Evolutionary conservation across 2,329 filamentous ascomycete genomes (phyloP), one percentile per base, ranked within the genome.

Genomic region (Ceratocystis destructans): DNA sequence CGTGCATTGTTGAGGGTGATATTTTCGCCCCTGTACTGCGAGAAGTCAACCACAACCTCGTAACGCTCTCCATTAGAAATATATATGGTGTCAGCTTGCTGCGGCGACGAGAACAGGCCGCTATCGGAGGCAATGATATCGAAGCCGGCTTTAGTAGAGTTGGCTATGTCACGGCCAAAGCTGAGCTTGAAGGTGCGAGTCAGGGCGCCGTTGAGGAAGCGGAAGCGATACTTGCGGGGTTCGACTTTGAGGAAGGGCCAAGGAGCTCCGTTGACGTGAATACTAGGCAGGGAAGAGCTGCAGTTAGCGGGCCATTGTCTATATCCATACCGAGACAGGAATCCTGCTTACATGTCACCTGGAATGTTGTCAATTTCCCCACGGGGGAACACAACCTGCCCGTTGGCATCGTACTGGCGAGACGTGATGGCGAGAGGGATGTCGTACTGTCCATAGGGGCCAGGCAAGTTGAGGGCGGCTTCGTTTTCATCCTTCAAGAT

Each of bases 201-300:
- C 63, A 81, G 70, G n/a, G 78, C 76, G 10, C 78, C 77, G 71
- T 84, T 78, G 31, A 83, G 76, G 65, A 84, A 71, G 1, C 82
- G 75, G 69, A 85, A 78, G 22, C 82, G 80, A 72, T 85, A 85
- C 71, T 84, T 85, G 71, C 82, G 78, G 5, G 81, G 82, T 72
- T 85, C 79, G 3, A 84, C 82, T n/a, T 78, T 76, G 8, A 83
- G 70, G 69, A 77, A 84, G 2, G 83, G 83, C 82, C 82, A 85
- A 2, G 82, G 82, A 68, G 82, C 78, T 1, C 79, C 80, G 69
- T 85, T 84, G 61, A 68, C 67, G 50, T 68, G 67, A 20, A 68
- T 68, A 44, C 64, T 66, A 53, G 10, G 7, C 7, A 48, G 12
- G 22, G 22, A 20, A 15, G 2, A 5, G 37, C 5, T 8, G 28